Percentiles rank a stretch among this genome's conserved stretches.
Evolutionary conservation across 2,329 filamentous ascomycete species (phyloP).

Genomic region (Pestalotiopsis sp.): DNA sequence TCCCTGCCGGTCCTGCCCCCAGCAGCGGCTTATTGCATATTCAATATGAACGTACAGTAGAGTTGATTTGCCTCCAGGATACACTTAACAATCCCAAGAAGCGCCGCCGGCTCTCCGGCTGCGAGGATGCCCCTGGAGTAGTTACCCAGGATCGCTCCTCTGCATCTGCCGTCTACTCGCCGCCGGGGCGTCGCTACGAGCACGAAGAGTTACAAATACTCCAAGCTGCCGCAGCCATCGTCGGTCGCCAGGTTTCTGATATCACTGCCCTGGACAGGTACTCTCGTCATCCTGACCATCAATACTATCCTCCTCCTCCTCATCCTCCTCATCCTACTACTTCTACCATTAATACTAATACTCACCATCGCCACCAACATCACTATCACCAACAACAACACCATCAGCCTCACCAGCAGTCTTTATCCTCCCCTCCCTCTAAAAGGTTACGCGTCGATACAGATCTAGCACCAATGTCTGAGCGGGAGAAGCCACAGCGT

Average conservation of each 20-base stretch:
- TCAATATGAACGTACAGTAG: constrained; percentile 29
- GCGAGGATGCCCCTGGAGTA: constrained; percentile 39
- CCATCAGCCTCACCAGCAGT: constrained; percentile 1
- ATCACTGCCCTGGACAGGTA: constrained; percentile 35
- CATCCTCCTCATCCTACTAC: not conserved
- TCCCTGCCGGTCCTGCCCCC: constrained; percentile 22
- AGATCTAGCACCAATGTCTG: constrained; percentile 27
- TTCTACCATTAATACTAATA: not conserved
- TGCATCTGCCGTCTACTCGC: constrained; percentile 26
- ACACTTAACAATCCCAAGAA: constrained; percentile 42
- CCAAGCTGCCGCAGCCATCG: constrained; percentile 34
- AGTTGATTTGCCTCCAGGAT: constrained; percentile 37
- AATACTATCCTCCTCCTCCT: not conserved
- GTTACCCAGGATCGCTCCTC: constrained; percentile 34
- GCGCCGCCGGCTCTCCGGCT: constrained; percentile 45
- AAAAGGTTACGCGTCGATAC: constrained; percentile 29
- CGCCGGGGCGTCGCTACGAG: constrained; percentile 23
- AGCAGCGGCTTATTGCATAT: constrained; percentile 35
- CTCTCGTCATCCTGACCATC: constrained; percentile 23
- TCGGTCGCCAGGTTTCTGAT: constrained; percentile 31
- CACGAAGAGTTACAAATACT: constrained; percentile 35
- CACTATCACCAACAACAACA: not conserved
- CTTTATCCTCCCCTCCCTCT: constrained; percentile 23
- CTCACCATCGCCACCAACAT: not conserved
- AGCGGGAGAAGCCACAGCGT: constrained; percentile 26